phyloP scores from a whole-genome alignment of 2,329 filamentous ascomycete genomes.

The Cladobotryum protrusum region DNA sequence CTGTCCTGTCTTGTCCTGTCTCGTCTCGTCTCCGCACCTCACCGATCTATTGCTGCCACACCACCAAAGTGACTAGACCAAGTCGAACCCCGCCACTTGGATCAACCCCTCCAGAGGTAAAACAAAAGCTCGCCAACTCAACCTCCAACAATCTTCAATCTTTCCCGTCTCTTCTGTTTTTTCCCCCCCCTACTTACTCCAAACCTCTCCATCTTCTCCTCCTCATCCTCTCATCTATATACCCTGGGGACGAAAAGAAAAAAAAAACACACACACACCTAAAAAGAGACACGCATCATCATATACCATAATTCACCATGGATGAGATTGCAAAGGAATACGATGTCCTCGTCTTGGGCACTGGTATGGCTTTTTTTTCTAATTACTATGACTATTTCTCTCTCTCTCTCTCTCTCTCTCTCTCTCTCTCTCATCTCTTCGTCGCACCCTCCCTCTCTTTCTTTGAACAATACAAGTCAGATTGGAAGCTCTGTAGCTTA shows the following conservation, averaged over 20 bases:
- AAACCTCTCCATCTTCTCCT: not conserved
- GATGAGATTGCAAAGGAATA: constrained; percentile 98
- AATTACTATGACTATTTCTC: not conserved
- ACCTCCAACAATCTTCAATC: constrained; percentile 6
- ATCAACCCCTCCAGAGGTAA: constrained; percentile 18
- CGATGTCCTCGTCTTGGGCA: constrained; percentile 97
- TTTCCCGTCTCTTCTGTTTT: not conserved
- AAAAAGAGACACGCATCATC: constrained; percentile 7
- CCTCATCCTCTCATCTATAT: not conserved
- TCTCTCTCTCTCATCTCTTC: not conserved
- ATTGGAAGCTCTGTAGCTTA: too few relatives aligned
- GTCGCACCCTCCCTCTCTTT: not conserved
- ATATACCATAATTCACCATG: constrained; percentile 50
- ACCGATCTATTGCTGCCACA: constrained; percentile 16
- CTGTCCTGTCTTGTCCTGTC: too few relatives aligned
- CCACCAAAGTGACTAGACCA: constrained; percentile 1
- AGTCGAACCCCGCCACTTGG: constrained; percentile 24
- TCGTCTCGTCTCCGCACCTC: constrained; percentile 18
- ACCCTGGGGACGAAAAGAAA: not conserved
- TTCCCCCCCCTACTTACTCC: not conserved
- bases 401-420: constrained; percentile 1
- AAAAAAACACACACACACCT: too few relatives aligned
- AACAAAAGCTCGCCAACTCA: constrained; percentile 6
- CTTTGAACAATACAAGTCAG: not conserved
- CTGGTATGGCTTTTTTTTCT: constrained; percentile 56